Percentiles rank a stretch among this genome's conserved stretches.
Conservation (phyloP, 352 stramenopile species). For the Phytopythium helicoides region DNA sequence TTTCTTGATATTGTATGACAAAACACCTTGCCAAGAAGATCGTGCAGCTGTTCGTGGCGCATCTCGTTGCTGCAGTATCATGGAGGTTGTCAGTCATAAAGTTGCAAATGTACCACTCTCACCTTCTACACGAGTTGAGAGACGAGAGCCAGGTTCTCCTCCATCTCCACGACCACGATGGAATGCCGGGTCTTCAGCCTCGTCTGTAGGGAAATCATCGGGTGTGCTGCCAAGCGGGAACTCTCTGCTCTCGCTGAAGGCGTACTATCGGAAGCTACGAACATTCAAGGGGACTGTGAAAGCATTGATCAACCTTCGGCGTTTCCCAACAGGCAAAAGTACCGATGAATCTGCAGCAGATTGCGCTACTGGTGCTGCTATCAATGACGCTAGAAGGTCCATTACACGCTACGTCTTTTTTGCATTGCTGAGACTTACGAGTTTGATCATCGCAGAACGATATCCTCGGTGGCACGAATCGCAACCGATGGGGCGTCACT, state of each 20-base stretch:
- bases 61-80: not conserved
- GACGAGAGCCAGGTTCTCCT: not conserved
- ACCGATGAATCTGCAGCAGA: not conserved
- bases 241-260: conserved; percentile 62
- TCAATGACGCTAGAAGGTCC: not conserved
- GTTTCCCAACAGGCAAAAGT: conserved; percentile 6
- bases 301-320: conserved; percentile 54
- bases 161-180: conserved; percentile 17
- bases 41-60: too few species aligned
- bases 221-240: conserved; percentile 7
- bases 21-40: too few species aligned
- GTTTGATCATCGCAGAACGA: not conserved
- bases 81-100: conserved; percentile 5
- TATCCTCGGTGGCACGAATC: conserved; percentile 28
- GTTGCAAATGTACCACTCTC: not conserved
- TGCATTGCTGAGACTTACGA: too few species aligned
- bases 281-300: conserved; percentile 71
- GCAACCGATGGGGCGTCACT: conserved; percentile 33
- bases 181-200: conserved; percentile 15
- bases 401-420: not conserved
- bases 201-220: conserved; percentile 2
- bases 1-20: too few species aligned
- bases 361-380: too few species aligned
- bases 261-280: conserved; percentile 62
- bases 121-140: not conserved